Conservation (phyloP, 116 monocot species). For the Cymodocea nodosa region DNA sequence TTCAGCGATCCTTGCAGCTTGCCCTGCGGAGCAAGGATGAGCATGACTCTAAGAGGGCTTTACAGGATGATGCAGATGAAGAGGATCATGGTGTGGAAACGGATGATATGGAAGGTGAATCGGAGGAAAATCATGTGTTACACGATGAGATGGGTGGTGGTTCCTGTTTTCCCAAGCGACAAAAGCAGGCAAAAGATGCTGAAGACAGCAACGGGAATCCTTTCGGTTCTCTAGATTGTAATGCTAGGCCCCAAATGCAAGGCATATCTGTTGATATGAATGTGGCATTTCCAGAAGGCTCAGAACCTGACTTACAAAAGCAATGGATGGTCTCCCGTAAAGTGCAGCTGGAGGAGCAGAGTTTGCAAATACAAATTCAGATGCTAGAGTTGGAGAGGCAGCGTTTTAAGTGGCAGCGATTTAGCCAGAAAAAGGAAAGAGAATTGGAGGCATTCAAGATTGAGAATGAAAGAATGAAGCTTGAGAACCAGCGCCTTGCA, state of each 20-base stretch:
- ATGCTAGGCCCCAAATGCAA: conserved; percentile 4
- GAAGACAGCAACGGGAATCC: conserved; percentile 21
- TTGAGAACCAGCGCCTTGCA: conserved; percentile 41
- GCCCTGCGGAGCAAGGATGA: conserved; percentile 57
- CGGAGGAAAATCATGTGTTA: conserved; percentile 13
- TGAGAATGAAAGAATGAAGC: conserved; percentile 66
- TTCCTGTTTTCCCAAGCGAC: conserved; percentile 26
- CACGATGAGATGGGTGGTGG: conserved; percentile 10
- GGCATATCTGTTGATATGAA: conserved; percentile 26
- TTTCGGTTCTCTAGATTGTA: conserved; percentile 28
- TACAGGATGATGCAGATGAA: conserved; percentile 21
- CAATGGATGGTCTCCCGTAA: conserved; percentile 29
- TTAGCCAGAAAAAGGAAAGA: conserved; percentile 61
- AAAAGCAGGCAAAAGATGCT: conserved; percentile 18
- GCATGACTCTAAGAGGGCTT: conserved; percentile 23
- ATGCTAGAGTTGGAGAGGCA: conserved; percentile 50
- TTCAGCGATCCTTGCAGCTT: conserved; percentile 49
- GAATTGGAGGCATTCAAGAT: conserved; percentile 53
- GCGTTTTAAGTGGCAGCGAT: conserved; percentile 46
- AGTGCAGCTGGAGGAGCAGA: conserved; percentile 50
- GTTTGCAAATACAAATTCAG: conserved; percentile 53
- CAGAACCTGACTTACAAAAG: conserved; percentile 19
- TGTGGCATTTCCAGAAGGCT: conserved; percentile 30
- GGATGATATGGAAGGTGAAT: conserved; percentile 35
- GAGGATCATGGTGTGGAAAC: conserved; percentile 14